These are phyloP conservation scores for Forsythia suspensa DNA, from an alignment of 257 asterid species.

Conservation along the genomic window DNA sequence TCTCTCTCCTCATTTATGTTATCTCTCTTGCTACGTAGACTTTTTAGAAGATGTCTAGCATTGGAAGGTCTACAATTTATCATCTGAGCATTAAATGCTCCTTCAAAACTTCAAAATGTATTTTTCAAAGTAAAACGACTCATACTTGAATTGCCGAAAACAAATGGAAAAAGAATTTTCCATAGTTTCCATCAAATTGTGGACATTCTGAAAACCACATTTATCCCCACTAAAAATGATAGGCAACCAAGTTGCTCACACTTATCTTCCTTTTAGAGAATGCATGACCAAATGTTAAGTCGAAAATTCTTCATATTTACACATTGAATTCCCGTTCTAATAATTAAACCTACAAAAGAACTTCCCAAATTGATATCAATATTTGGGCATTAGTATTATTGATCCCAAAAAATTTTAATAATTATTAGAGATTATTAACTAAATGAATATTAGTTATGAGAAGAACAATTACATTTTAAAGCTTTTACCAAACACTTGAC, in stretches of 20 bases:
- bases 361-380: neutral
- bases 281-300: neutral
- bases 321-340: neutral
- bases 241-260: neutral
- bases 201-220: neutral
- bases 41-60: no score
- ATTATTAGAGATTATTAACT: neutral
- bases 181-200: neutral
- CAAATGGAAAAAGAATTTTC: neutral
- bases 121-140: neutral
- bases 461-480: neutral
- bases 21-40: no score
- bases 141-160: neutral
- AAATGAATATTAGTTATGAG: neutral
- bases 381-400: neutral
- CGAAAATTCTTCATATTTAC: neutral
- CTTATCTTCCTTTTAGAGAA: neutral
- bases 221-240: neutral
- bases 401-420: neutral
- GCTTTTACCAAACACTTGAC: neutral
- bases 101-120: neutral
- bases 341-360: neutral
- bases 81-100: neutral
- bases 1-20: no score
- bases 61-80: neutral